A percentile compares a stretch with the other conserved stretches of the same genome.
Evolutionary conservation across 2,329 filamentous ascomycete genomes (phyloP).

Genomic region (Tolypocladium ophioglossoides): DNA sequence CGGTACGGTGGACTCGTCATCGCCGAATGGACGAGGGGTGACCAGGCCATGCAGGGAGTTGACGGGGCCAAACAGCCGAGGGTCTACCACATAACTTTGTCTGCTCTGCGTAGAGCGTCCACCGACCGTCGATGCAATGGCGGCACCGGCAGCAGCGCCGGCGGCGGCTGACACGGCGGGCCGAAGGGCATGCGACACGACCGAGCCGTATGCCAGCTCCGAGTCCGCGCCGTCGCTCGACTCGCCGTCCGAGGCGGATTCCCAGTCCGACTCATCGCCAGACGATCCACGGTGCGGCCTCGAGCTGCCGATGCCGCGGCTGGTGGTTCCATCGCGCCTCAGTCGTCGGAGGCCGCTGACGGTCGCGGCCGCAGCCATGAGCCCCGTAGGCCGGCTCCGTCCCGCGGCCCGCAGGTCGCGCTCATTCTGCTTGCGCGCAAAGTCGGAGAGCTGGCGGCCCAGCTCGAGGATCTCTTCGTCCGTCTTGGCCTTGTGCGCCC

Average conservation of each 20-base stretch:
- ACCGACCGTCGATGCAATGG: conserved; percentile 1
- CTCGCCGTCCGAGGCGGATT: conserved; percentile 42
- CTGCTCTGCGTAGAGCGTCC: conserved; percentile 13
- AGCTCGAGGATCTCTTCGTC: conserved; percentile 48
- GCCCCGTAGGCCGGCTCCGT: conserved; percentile 12
- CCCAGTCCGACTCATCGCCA: conserved; percentile 44
- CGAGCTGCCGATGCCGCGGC: conserved; percentile 28
- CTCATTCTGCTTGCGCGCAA: conserved; percentile 40
- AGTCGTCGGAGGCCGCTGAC: conserved; percentile 30
- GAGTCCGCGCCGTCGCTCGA: conserved; percentile 27
- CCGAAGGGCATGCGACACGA: conserved; percentile 13
- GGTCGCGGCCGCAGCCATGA: conserved; percentile 28
- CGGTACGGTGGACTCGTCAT: conserved; percentile 18
- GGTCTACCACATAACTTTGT: conserved; percentile 45
- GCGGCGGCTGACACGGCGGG: conserved; percentile 11
- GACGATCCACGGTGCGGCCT: conserved; percentile 25
- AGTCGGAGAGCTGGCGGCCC: conserved; percentile 41
- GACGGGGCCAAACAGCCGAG: conserved; percentile 45
- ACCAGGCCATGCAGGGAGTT: conserved; percentile 50
- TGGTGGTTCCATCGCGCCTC: conserved; percentile 19
- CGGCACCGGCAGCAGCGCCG: conserved; percentile 24
- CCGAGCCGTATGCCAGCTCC: conserved; percentile 24
- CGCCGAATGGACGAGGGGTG: conserved; percentile 41
- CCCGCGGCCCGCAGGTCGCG: conserved; percentile 35
- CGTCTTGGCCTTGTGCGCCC: conserved; percentile 26